Conservation (phyloP, 2,329 filamentous ascomycete species). For the Colletotrichum horii region DNA sequence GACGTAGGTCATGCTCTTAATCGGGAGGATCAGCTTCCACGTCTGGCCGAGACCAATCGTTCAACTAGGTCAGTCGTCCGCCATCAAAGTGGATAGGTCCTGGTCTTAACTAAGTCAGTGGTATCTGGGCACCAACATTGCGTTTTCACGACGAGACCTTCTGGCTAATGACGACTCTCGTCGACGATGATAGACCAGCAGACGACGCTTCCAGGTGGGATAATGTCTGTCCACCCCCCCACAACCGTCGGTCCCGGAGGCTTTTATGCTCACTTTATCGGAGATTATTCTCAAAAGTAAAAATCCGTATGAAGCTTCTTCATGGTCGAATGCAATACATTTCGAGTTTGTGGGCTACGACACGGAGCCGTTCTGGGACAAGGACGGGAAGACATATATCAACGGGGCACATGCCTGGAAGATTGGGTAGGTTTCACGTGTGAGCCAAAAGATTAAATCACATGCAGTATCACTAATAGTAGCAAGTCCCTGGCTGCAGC, state of each 20-base stretch:
- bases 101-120: slow-evolving; percentile 30
- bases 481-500: slow-evolving; percentile 51
- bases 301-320: slow-evolving; percentile 22
- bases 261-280: neutral
- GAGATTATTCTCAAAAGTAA: slow-evolving; percentile 19
- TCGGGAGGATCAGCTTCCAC: slow-evolving; percentile 45
- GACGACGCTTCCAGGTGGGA: neutral
- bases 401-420: slow-evolving; percentile 31
- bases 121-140: slow-evolving; percentile 54
- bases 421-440: slow-evolving; percentile 38
- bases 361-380: slow-evolving; percentile 61
- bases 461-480: slow-evolving; percentile 33
- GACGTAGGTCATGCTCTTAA: slow-evolving; percentile 42
- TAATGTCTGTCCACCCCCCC: slow-evolving; percentile 27
- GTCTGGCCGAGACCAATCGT: slow-evolving; percentile 22
- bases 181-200: neutral
- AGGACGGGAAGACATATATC: slow-evolving; percentile 58
- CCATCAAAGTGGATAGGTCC: neutral
- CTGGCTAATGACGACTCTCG: slow-evolving; percentile 26
- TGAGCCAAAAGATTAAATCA: slow-evolving; percentile 39
- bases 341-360: slow-evolving; percentile 25
- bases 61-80: neutral
- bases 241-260: slow-evolving; percentile 24
- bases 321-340: slow-evolving; percentile 29
- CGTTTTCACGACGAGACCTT: slow-evolving; percentile 47